Evolutionary conservation across 2,329 filamentous ascomycete genomes (phyloP).

Genomic region (Ceratocystis harringtonii): DNA sequence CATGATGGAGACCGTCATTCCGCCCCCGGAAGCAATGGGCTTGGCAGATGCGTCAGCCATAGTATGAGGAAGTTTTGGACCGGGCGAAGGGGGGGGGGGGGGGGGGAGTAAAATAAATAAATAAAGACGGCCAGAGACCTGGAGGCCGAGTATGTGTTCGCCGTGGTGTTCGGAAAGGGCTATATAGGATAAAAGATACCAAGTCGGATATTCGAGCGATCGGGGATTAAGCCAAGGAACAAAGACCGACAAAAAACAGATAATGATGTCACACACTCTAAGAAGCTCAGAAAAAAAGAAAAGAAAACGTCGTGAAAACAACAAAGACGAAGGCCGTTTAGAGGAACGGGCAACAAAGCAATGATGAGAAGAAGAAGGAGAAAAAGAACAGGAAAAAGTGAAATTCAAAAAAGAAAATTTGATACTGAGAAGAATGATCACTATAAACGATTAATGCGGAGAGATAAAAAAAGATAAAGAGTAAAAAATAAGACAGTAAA

Average conservation of each 20-base stretch:
- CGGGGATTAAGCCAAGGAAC: background rate
- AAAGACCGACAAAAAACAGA: background rate
- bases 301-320: background rate
- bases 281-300: background rate
- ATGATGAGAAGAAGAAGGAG: background rate
- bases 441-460: background rate
- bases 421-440: background rate
- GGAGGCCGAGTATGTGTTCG: background rate
- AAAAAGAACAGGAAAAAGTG: background rate
- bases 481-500: background rate
- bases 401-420: background rate
- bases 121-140: background rate
- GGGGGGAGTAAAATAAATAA: background rate
- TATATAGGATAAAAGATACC: background rate
- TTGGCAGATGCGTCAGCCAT: constrained; percentile 34
- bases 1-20: constrained; percentile 56
- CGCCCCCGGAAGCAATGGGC: constrained; percentile 64
- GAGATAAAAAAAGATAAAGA: background rate
- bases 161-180: background rate
- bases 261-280: background rate
- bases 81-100: background rate
- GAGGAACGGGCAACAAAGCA: background rate
- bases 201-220: background rate
- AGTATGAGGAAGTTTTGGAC: background rate
- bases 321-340: background rate